Evolutionary conservation across 1,284 basidiomycete species (phyloP), one percentile per base, ranked within the genome.

Genomic region (Puccinia brachypodii): DNA sequence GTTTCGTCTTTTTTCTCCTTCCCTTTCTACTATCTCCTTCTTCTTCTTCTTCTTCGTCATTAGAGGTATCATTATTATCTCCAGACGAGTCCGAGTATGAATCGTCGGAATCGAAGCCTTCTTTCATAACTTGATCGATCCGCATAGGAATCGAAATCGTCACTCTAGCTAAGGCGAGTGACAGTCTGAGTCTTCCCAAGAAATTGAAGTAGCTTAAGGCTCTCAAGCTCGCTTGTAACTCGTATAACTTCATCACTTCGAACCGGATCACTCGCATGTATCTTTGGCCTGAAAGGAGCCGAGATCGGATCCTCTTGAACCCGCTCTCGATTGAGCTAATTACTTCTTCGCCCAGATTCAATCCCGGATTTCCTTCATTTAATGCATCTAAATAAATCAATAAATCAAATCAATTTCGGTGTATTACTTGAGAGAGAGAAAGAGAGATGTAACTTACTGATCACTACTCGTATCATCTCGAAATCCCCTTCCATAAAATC

Each of bases 401-500:
- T n/a, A n/a, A n/a, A n/a, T n/a, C n/a, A n/a, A n/a, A n/a, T n/a
- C n/a, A n/a, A n/a, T n/a, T n/a, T n/a, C n/a, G n/a, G 7, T 3
- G n/a, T 2, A 28, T 14, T n/a, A 3, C 22, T 36, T 3, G 60
- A 22, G 31, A 22, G 6, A 1, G 44, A 31, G 36, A 19, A 64
- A 28, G 31, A 31, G 19, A 19, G 25, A 2, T 9, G 1, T 13
- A 31, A 83, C 84, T 58, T 66, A 84, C 83, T 85, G 82, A 87
- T 84, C 50, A 87, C 72, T 31, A 85, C 84, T 36, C 85, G 50
- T 42, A 85, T 84, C 84, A 85, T 85, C 76, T 85, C 83, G 79
- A 87, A 87, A 81, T 87, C 86, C 33, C 86, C 86, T 44, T 86
- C 86, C 81, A 87, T 84, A 69, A 86, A 86, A 50, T 87, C 86